Evolutionary conservation across 768 basidiomycete species (phyloP).

Genomic region (Leucosporidium yakuticum): DNA sequence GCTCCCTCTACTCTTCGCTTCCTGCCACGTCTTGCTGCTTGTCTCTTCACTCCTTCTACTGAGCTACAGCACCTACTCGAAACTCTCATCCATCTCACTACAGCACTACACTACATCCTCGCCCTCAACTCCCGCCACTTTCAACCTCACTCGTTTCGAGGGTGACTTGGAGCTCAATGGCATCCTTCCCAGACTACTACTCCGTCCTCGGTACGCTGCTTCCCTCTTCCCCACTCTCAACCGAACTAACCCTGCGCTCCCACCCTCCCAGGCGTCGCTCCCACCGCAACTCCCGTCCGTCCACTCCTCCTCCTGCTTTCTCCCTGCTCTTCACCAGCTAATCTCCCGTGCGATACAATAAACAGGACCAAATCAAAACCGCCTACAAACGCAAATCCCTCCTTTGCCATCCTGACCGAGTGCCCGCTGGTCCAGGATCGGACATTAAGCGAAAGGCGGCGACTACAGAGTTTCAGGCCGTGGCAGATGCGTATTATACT

Average conservation of each 20-base stretch:
- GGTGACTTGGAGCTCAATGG: too few species aligned
- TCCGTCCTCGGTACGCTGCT: conserved; percentile 17
- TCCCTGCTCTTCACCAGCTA: too few species aligned
- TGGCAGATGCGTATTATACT: conserved; percentile 33
- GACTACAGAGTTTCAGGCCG: conserved; percentile 31
- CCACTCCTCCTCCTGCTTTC: not conserved
- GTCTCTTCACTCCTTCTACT: not conserved
- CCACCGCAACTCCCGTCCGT: not conserved
- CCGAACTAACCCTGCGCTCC: too few species aligned
- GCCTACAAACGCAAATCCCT: conserved; percentile 34
- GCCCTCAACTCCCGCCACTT: not conserved
- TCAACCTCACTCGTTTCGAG: not conserved
- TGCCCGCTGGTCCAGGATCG: conserved; percentile 14
- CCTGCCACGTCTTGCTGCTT: not conserved
- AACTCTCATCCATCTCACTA: not conserved
- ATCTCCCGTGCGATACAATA: too few species aligned
- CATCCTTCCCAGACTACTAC: conserved; percentile 31
- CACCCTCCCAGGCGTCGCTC: conserved; percentile 11
- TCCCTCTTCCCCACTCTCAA: too few species aligned
- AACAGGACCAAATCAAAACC: conserved; percentile 31
- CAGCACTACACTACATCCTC: not conserved
- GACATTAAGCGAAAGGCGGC: conserved; percentile 16
- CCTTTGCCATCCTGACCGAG: conserved; percentile 33
- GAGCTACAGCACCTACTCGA: not conserved
- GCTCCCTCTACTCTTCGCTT: not conserved